Conservation (phyloP, 2,329 filamentous ascomycete genomes). For the Colletotrichum sp. region DNA sequence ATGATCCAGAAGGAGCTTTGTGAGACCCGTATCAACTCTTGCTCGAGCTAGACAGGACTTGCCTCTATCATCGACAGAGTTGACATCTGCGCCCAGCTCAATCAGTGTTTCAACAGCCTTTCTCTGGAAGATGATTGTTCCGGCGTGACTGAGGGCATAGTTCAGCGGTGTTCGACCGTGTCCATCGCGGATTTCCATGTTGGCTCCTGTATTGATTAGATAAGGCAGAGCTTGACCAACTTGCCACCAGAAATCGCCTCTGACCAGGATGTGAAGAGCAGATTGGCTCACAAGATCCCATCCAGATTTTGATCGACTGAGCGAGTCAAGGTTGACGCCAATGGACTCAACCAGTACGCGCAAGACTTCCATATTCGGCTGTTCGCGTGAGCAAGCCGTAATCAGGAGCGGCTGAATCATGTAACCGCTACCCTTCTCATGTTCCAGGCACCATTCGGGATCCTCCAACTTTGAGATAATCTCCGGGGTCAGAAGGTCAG, state of each 20-base stretch:
- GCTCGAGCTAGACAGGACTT: not conserved
- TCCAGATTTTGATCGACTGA: not conserved
- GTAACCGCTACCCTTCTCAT: not conserved
- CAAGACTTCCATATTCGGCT: constrained; percentile 40
- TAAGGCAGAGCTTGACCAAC: not conserved
- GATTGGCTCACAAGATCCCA: not conserved
- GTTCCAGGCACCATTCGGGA: not conserved
- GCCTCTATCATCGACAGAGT: not conserved
- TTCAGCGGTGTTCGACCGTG: not conserved
- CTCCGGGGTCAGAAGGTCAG: not conserved
- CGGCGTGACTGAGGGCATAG: not conserved
- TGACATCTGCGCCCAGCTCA: not conserved
- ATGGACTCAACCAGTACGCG: constrained; percentile 38
- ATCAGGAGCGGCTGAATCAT: constrained; percentile 26
- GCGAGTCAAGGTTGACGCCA: constrained; percentile 32
- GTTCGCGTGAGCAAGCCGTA: constrained; percentile 29
- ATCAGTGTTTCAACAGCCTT: not conserved
- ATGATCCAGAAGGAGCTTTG: not conserved
- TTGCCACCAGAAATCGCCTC: not conserved
- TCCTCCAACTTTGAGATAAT: not conserved
- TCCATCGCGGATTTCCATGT: not conserved
- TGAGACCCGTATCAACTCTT: not conserved
- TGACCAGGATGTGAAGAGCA: not conserved
- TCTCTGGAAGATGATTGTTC: not conserved
- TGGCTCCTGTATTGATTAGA: not conserved